A percentile compares a stretch with the other conserved stretches of the same genome.
Evolutionary conservation across 352 stramenopile genomes (phyloP).

Genomic region (Globisporangium carolinianum): DNA sequence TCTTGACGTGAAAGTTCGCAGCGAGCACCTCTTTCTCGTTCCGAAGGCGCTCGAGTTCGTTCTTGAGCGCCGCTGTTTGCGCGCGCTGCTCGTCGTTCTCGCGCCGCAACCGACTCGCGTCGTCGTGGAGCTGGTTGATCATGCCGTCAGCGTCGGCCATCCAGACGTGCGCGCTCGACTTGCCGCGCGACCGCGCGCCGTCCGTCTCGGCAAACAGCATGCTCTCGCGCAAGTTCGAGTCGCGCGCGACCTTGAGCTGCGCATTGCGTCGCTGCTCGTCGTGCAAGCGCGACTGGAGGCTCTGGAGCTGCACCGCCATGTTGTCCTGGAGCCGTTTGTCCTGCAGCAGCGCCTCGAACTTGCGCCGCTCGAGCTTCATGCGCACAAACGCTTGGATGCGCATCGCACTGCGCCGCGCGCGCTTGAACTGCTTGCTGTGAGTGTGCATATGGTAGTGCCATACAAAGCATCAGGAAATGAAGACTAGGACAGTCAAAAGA

Average conservation of each 20-base stretch:
- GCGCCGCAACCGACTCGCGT: slow-evolving; percentile 60
- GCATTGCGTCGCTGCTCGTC: slow-evolving; percentile 57
- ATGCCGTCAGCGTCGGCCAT: slow-evolving; percentile 84
- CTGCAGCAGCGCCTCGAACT: slow-evolving; percentile 42
- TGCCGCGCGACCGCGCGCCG: slow-evolving; percentile 32
- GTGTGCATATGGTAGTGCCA: not conserved
- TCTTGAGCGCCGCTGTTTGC: slow-evolving; percentile 42
- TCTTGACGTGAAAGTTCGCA: slow-evolving; percentile 80
- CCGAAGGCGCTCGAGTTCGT: slow-evolving; percentile 45
- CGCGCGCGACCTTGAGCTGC: slow-evolving; percentile 37
- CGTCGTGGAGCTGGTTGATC: slow-evolving; percentile 70
- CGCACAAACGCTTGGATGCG: slow-evolving; percentile 57
- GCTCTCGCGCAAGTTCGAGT: slow-evolving; percentile 38
- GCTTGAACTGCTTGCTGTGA: slow-evolving; percentile 40
- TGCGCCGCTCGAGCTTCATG: slow-evolving; percentile 53
- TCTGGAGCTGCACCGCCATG: slow-evolving; percentile 50
- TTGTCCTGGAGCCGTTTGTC: slow-evolving; percentile 53
- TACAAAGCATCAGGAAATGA: no score
- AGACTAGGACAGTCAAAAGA: not conserved
- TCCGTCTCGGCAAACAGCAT: slow-evolving; percentile 33
- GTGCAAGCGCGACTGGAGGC: slow-evolving; percentile 52
- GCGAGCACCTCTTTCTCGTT: slow-evolving; percentile 72
- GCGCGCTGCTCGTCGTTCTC: slow-evolving; percentile 68
- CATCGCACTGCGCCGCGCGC: slow-evolving; percentile 39
- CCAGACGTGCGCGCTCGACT: slow-evolving; percentile 70